Evolutionary conservation across 106 monocot genomes (phyloP), one percentile per base, ranked within the genome.

Genomic region (Acorus calamus): DNA sequence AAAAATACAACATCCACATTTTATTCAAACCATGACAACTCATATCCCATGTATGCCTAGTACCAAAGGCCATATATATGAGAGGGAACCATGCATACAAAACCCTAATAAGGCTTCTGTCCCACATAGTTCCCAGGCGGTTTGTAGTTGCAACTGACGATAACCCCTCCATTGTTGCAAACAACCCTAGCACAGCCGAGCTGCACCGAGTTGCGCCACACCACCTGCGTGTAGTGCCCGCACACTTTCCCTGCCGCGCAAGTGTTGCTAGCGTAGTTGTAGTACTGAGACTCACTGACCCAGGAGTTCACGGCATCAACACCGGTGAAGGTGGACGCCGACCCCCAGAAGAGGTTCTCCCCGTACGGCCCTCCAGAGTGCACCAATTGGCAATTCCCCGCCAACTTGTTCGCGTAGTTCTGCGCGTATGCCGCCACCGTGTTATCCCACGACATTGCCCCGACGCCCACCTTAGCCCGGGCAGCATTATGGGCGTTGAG

Each of bases 91-190:
- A 28, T 28, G 28, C 28, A 28, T 28, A 28, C 28, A 28, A 1
- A 28, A 28, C 28, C 28, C 47, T 54, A 76, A 42, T 76, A 83
- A 14, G 83, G 83, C 0, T 55, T 9, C 50, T 72, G 48, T 5
- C 81, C 85, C 6, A 57, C 45, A 10, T 12, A 46, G 64, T 86
- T 86, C 2, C 85, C 85, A 0, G 63, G 78, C 3, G 81, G 81
- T 2, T 50, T 41, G 53, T 86, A 86, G 67, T 60, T 75, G 64
- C 78, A 86, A 46, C 14, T 69, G 61, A 86, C 73, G 69, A 86
- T 71, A 3, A 66, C 50, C 45, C 60, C 80, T 11, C 68, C 69
- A 51, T 53, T 57, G 73, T 69, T 53, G 55, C 86, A 86, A 13
- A 10, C 47, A 3, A 79, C 76, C 0, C 60, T 59, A 3, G 79